Evolutionary conservation across 352 stramenopile species (phyloP).

Genomic region (Phytophthora kernoviae): DNA sequence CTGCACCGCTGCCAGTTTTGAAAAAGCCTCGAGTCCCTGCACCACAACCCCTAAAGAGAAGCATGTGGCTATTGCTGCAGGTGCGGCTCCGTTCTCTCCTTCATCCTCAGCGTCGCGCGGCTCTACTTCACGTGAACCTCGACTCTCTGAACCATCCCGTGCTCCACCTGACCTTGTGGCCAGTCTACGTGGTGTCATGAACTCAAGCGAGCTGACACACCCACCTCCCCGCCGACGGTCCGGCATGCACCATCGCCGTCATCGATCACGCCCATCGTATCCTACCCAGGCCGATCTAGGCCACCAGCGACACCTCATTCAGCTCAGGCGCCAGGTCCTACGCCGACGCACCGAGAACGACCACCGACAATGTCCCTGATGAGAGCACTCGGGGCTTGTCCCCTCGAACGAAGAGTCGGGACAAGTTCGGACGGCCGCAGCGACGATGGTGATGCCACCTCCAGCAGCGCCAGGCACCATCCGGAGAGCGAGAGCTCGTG

Average conservation of each 20-base stretch:
- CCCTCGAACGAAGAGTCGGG: constrained; percentile 34
- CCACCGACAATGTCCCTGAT: constrained; percentile 8
- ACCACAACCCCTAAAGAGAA: constrained; percentile 24
- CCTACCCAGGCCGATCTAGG: constrained; percentile 1
- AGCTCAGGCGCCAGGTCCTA: no score
- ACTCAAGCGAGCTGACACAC: constrained; percentile 67
- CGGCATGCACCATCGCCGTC: constrained; percentile 17
- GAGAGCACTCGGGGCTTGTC: constrained; percentile 13
- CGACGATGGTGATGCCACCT: constrained; percentile 4
- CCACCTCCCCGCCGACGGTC: constrained; percentile 36
- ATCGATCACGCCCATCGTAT: constrained; percentile 15
- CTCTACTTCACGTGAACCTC: constrained; percentile 7
- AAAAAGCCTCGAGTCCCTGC: constrained; percentile 12
- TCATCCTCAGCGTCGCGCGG: constrained; percentile 3
- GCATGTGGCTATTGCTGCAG: constrained; percentile 26
- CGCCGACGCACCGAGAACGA: constrained; percentile 5
- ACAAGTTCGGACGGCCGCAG: constrained; percentile 10
- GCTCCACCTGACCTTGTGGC: constrained; percentile 58
- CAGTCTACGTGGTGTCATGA: constrained; percentile 73
- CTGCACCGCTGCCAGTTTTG: constrained; percentile 11
- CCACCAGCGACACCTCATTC: constrained; percentile 16
- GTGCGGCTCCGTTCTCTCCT: constrained; percentile 7
- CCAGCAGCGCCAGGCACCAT: background rate
- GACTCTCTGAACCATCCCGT: constrained; percentile 23
- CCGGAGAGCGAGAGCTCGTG: constrained; percentile 22